phyloP scores from a whole-genome alignment of 768 basidiomycete species.

The Termitomyces sp. region DNA sequence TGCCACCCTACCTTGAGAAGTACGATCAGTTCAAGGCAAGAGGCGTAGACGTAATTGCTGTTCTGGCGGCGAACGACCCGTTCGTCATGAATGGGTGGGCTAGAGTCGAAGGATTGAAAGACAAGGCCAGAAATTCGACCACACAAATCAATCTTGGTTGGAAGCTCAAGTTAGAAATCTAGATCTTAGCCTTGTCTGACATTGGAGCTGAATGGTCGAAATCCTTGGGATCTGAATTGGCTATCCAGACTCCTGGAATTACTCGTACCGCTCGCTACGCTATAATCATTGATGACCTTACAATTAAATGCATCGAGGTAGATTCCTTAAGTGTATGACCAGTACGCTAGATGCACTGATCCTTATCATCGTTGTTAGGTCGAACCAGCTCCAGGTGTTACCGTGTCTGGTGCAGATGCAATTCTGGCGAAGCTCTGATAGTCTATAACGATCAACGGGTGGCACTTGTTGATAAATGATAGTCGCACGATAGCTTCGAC shows the following conservation, averaged over 20 bases:
- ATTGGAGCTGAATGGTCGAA: slow-evolving; percentile 49
- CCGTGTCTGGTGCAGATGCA: slow-evolving; percentile 52
- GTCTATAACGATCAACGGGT: slow-evolving; percentile 7
- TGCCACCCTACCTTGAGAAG: slow-evolving; percentile 61
- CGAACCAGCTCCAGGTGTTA: slow-evolving; percentile 45
- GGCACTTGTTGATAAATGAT: slow-evolving; percentile 7
- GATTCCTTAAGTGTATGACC: slow-evolving; percentile 14
- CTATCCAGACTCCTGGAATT: slow-evolving; percentile 48
- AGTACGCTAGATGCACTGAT: slow-evolving; percentile 6
- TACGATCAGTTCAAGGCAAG: slow-evolving; percentile 74
- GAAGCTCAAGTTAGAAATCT: neutral
- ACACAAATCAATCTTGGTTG: neutral
- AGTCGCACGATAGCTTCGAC: slow-evolving; percentile 1
- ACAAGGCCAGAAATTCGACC: slow-evolving; percentile 43
- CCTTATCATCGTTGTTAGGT: slow-evolving; percentile 25
- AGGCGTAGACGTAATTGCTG: slow-evolving; percentile 68
- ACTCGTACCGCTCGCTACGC: slow-evolving; percentile 58
- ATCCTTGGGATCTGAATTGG: slow-evolving; percentile 37
- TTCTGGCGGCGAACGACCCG: slow-evolving; percentile 74
- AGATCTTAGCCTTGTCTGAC: slow-evolving; percentile 63
- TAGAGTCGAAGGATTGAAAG: slow-evolving; percentile 51
- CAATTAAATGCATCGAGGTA: slow-evolving; percentile 61
- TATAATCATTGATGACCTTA: slow-evolving; percentile 62
- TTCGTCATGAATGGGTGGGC: slow-evolving; percentile 71
- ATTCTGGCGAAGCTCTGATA: slow-evolving; percentile 41